Evolutionary conservation across 257 asterid species (phyloP).

Genomic region (Scutellaria barbata): DNA sequence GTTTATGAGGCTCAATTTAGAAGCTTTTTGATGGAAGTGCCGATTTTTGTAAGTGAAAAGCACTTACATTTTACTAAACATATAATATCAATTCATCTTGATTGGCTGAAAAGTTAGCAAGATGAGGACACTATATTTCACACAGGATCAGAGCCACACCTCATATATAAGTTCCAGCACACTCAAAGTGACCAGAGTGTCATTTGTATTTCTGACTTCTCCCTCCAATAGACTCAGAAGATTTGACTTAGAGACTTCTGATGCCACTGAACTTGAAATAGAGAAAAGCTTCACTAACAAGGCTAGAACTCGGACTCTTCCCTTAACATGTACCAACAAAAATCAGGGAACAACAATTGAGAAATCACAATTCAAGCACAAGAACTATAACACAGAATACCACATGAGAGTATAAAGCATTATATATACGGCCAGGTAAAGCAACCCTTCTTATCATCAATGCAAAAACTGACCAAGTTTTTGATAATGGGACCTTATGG

Average conservation of each 20-base stretch:
- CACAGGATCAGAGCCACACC: conserved; percentile 53
- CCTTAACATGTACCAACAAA: conserved; percentile 54
- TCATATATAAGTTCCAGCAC: conserved; percentile 89
- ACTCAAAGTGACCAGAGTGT: conserved; percentile 75
- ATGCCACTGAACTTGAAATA: conserved; percentile 73
- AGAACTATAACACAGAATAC: conserved; percentile 20
- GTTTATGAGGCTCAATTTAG: conserved; percentile 9
- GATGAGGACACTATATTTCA: conserved; percentile 18
- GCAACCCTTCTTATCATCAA: conserved; percentile 24
- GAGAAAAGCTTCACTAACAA: conserved; percentile 95
- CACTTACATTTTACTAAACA: too few relatives aligned
- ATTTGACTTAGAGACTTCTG: conserved; percentile 64
- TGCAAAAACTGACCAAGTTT: conserved; percentile 11
- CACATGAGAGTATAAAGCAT: conserved; percentile 12
- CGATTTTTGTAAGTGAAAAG: background rate
- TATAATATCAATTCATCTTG: background rate
- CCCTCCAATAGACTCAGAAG: conserved; percentile 78
- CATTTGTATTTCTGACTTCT: conserved; percentile 68
- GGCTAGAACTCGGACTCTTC: conserved; percentile 84
- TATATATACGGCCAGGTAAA: conserved; percentile 8
- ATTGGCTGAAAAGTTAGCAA: conserved; percentile 7
- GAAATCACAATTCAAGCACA: conserved; percentile 24
- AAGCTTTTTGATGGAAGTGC: background rate
- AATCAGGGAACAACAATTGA: conserved; percentile 29
- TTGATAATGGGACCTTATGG: too few relatives aligned